These are phyloP conservation scores for Xerocomus potaroensis DNA, from an alignment of 768 basidiomycete genomes.

Conservation along the genomic window DNA sequence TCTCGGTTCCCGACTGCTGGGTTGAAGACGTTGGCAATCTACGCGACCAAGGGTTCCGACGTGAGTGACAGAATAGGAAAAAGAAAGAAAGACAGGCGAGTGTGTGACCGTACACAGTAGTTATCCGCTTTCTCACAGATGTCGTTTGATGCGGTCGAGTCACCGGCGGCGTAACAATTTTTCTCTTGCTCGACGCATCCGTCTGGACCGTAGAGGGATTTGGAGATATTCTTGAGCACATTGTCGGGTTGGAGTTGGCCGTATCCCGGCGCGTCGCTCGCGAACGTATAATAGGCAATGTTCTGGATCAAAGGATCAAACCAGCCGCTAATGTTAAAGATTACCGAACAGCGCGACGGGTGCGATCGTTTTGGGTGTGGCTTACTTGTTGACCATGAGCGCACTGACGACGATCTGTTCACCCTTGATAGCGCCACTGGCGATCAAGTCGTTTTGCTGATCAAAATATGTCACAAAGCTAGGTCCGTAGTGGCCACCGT, in stretches of 20 bases:
- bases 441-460: slow-evolving; percentile 54
- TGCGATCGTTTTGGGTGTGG: not conserved
- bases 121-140: slow-evolving; percentile 50
- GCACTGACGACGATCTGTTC: slow-evolving; percentile 53
- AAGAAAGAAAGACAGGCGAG: no score
- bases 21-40: slow-evolving; percentile 45
- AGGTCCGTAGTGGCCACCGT: slow-evolving; percentile 66
- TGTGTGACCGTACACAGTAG: slow-evolving; percentile 46
- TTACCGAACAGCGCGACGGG: not conserved
- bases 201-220: slow-evolving; percentile 41
- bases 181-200: slow-evolving; percentile 55
- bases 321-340: slow-evolving; percentile 47
- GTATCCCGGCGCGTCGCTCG: slow-evolving; percentile 60
- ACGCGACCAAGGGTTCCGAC: not conserved
- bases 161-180: slow-evolving; percentile 55
- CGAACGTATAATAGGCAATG: slow-evolving; percentile 56
- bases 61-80: no score
- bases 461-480: slow-evolving; percentile 62
- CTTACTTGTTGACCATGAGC: slow-evolving; percentile 62
- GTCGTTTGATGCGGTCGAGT: slow-evolving; percentile 38
- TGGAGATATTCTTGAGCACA: slow-evolving; percentile 44
- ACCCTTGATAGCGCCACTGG: slow-evolving; percentile 40
- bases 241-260: slow-evolving; percentile 51
- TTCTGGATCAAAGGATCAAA: slow-evolving; percentile 62
- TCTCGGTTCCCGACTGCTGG: slow-evolving; percentile 54